A percentile compares a stretch with the other conserved stretches of the same genome.
phyloP scores from a whole-genome alignment of 805 yeast species.

The Hanseniaspora guilliermondii region DNA sequence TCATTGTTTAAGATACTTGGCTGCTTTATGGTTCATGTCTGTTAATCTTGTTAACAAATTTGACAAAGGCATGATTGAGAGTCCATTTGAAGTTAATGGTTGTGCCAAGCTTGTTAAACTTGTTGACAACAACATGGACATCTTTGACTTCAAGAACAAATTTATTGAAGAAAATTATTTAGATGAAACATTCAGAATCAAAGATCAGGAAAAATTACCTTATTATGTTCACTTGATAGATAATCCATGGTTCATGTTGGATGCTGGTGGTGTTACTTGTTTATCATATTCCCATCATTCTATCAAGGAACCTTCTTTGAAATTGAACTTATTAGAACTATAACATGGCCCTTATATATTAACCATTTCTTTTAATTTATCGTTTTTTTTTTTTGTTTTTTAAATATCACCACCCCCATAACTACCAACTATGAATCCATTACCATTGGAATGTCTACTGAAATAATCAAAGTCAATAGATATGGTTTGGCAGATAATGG shows the following conservation, averaged over 20 bases:
- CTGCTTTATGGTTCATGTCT: conserved; percentile 65
- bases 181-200: conserved; percentile 25
- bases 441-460: conserved; percentile 70
- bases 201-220: conserved; percentile 26
- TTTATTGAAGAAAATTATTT: conserved; percentile 22
- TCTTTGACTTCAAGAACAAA: conserved; percentile 14
- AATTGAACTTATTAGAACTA: conserved; percentile 40
- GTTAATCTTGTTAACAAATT: conserved; percentile 1
- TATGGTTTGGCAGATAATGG: conserved; percentile 74
- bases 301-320: conserved; percentile 76
- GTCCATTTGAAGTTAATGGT: not conserved
- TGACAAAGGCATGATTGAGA: conserved; percentile 5
- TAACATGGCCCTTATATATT: not conserved
- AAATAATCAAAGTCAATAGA: conserved; percentile 93
- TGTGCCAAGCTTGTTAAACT: conserved; percentile 9
- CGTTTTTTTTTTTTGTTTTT: not conserved
- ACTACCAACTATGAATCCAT: conserved; percentile 28
- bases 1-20: conserved; percentile 79
- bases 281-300: conserved; percentile 78
- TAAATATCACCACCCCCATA: conserved; percentile 10
- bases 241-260: conserved; percentile 74
- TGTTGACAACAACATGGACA: not conserved
- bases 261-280: conserved; percentile 93
- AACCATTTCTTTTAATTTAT: not conserved
- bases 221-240: conserved; percentile 27